Base-by-base conservation (phyloP, 1,139 yeast species). In the Suhomyces anneliseae region DNA sequence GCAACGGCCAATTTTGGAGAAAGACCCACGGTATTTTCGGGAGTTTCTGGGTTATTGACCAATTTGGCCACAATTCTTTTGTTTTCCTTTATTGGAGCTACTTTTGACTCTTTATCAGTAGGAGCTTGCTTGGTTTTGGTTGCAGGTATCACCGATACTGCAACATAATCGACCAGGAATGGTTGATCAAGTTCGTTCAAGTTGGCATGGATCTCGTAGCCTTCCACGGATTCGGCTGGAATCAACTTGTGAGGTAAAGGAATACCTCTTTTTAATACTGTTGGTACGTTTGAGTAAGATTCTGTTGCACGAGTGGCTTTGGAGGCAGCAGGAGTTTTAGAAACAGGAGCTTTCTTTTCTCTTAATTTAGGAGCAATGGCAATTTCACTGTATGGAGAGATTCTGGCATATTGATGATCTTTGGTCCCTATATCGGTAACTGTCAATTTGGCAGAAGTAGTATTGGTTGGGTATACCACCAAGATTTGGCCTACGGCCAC, bases 341-440 rank as follows among this genome's bases (percentile, higher is more conserved):
- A 31, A 3, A 55, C 51, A 1, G 62, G 55, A 8, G 69, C 44
- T 39, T 65, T 63, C 57, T 67, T 68, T 56, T 70, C 70, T 54
- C 83, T 66, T 27, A 78, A 75, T 61, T 87, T 86, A 9, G 97
- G 97, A 3, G 96, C 90, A 45, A 93, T 84, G 40, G 89, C 82
- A 8, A 92, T 80, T 59, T 92, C 96, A 27, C 96, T 82, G 51
- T 82, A 81, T 2, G 89, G 86, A 0, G 85, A 78, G 8, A 93
- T 67, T 53, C 79, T 76, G 1, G 90, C 95, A 57, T 70, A 79
- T 42, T 63, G 51, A 31, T 63, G 62, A 5, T 66, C 66, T 4
- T 63, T 64, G 0, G 87, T 81, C 10, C 84, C 85, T 9, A 90
- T 77, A 52, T 79, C 83, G 12, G 82, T 73, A 6, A 89, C 87